Evolutionary conservation across 2,329 filamentous ascomycete species (phyloP).

Genomic region (Hypoxylon sp.): DNA sequence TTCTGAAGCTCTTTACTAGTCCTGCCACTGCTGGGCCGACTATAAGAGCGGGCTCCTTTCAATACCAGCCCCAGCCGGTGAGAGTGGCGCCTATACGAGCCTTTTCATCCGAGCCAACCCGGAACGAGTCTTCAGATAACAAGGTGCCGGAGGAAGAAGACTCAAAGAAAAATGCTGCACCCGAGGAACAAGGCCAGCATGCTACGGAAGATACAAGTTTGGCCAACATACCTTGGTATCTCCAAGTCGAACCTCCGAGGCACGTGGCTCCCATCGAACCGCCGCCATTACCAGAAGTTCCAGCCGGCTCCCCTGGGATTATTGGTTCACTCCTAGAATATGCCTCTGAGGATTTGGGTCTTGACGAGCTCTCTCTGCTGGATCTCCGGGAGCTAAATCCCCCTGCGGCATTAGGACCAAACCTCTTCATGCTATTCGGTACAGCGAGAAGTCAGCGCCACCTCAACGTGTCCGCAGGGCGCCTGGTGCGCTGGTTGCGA

Average conservation of each 20-base stretch:
- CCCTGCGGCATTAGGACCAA: conserved; percentile 84
- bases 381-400: conserved; percentile 87
- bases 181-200: conserved; percentile 11
- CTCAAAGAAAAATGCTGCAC: conserved; percentile 8
- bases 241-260: conserved; percentile 72
- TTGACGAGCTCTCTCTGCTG: conserved; percentile 81
- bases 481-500: conserved; percentile 86
- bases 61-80: conserved; percentile 12
- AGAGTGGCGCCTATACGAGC: conserved; percentile 18
- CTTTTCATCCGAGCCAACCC: conserved; percentile 33
- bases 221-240: conserved; percentile 74
- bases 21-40: conserved; percentile 26
- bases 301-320: conserved; percentile 73
- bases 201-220: conserved; percentile 10
- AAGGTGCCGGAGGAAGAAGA: conserved; percentile 1
- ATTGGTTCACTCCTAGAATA: conserved; percentile 78
- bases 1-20: conserved; percentile 41
- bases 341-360: conserved; percentile 81
- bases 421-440: conserved; percentile 90
- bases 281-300: conserved; percentile 60
- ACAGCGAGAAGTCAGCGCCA: conserved; percentile 93
- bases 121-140: conserved; percentile 7
- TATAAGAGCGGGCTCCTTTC: conserved; percentile 20
- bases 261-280: conserved; percentile 59
- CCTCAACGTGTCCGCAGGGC: conserved; percentile 87